Base-by-base conservation (phyloP, 2,329 filamentous ascomycete genomes). In the Beauveria bassiana region DNA sequence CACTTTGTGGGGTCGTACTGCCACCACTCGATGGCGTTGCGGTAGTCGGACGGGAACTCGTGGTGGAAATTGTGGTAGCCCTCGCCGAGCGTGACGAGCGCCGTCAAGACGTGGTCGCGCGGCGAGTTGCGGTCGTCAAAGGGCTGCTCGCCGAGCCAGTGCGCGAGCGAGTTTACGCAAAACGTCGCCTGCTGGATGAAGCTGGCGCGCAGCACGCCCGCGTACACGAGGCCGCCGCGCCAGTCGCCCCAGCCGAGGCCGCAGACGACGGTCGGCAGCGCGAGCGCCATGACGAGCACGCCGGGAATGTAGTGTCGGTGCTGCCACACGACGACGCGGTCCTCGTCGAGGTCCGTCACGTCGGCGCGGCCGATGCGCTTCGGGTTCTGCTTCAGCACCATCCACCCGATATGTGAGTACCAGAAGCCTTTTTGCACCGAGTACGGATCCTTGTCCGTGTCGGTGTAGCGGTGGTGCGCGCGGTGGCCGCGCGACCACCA, bases 11-110 rank as follows among this genome's bases (percentile, higher is more conserved):
- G 91, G 74, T 96, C 91, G 71, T 96, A 96, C 73, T 96, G 91
- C 78, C 86, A 88, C 90, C 91, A 96, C 76, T 91, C 82, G 68
- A 95, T 93, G 64, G 90, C 91, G 73, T 96, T 96, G 73, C 91
- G 90, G 85, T 95, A 96, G 75, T 96, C 91, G 14, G 90, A 93
- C 59, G 91, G 91, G 78, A 96, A 96, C 75, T 96, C 91, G 82
- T 96, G 91, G 78, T 96, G 91, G 83, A 96, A 96, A 83, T 96
- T 96, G 84, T 96, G 91, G 79, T 96, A 96, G 38, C 91, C 91
- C 77, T 93, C 91, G 54, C 91, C 91, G 24, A 96, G 87, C 49
- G 91, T 96, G 68, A 92, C 87, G 20, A 96, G 78, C 50, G 91
- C 91, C 45, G 91, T 96, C 76, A 96, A 85, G 72, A 93, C 83